phyloP scores from a whole-genome alignment of 2,329 filamentous ascomycete genomes.

The Trichophyton equinum region DNA sequence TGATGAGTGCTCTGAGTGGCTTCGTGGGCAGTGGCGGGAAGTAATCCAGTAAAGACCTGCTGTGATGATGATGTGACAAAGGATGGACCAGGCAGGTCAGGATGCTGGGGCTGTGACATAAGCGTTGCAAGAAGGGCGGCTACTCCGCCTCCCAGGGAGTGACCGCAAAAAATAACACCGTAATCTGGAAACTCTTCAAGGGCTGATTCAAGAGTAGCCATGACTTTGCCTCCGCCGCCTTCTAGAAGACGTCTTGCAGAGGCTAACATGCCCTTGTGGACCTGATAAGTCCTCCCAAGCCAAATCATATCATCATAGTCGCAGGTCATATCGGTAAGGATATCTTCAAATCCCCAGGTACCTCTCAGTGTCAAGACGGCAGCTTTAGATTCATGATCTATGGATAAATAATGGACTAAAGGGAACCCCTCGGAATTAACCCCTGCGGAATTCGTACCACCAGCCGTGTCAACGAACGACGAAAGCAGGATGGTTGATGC shows the following conservation, averaged over 20 bases:
- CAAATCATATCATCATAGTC: constrained; percentile 48
- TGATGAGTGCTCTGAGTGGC: constrained; percentile 11
- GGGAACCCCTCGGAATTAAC: constrained; percentile 55
- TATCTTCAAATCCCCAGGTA: constrained; percentile 60
- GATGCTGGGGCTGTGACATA: constrained; percentile 47
- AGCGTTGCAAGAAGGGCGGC: constrained; percentile 59
- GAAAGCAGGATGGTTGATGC: constrained; percentile 46
- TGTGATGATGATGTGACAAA: constrained; percentile 51
- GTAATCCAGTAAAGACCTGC: constrained; percentile 25
- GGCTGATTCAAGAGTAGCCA: constrained; percentile 53
- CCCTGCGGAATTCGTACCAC: constrained; percentile 52
- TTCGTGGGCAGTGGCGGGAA: constrained; percentile 12
- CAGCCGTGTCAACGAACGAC: constrained; percentile 57
- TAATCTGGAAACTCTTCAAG: constrained; percentile 57
- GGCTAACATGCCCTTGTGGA: constrained; percentile 63
- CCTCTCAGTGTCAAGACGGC: constrained; percentile 62
- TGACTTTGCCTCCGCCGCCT: constrained; percentile 53
- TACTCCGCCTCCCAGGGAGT: constrained; percentile 57
- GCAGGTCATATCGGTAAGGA: constrained; percentile 61
- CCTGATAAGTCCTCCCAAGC: constrained; percentile 53
- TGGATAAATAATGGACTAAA: constrained; percentile 58
- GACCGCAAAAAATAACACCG: constrained; percentile 55
- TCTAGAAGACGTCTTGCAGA: constrained; percentile 56
- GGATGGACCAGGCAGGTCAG: constrained; percentile 39
- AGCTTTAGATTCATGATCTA: constrained; percentile 59